These are phyloP conservation scores for Bertia moriformis DNA, from an alignment of 2,329 filamentous ascomycete species.

Conservation along the genomic window DNA sequence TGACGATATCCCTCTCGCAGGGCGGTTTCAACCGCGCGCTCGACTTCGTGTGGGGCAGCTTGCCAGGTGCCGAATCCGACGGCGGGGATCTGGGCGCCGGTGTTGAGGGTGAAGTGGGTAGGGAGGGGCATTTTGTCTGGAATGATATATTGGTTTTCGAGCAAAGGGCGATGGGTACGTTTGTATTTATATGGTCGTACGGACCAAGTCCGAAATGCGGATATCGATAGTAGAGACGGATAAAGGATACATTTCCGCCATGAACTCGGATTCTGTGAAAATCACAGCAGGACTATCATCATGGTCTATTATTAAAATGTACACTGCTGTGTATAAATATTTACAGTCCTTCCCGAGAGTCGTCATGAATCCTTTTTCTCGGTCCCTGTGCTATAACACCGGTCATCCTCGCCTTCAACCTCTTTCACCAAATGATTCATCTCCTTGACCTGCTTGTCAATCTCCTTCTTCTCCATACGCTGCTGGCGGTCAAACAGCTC, in stretches of 20 bases:
- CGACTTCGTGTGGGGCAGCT: slow-evolving; percentile 23
- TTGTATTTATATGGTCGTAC: too few species aligned
- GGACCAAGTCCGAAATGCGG: too few species aligned
- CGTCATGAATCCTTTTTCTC: too few species aligned
- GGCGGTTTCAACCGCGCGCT: slow-evolving; percentile 29
- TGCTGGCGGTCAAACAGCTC: neutral
- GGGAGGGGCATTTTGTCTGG: neutral
- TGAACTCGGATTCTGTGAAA: too few species aligned
- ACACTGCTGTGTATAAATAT: too few species aligned
- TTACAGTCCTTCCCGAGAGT: too few species aligned
- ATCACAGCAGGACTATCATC: too few species aligned
- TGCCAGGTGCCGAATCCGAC: slow-evolving; percentile 3
- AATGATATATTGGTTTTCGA: neutral
- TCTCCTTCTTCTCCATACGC: neutral
- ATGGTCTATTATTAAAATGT: too few species aligned
- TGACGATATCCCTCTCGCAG: slow-evolving; percentile 26
- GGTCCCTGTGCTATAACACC: neutral
- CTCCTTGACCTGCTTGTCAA: neutral
- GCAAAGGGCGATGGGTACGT: neutral
- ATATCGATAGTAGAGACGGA: too few species aligned
- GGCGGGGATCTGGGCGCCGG: neutral
- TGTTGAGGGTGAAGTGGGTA: neutral
- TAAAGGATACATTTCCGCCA: too few species aligned
- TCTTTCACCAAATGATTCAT: neutral
- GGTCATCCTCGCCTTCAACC: neutral